Conservation (phyloP, 1,284 basidiomycete species). For the Rhodotorula glutinis region DNA sequence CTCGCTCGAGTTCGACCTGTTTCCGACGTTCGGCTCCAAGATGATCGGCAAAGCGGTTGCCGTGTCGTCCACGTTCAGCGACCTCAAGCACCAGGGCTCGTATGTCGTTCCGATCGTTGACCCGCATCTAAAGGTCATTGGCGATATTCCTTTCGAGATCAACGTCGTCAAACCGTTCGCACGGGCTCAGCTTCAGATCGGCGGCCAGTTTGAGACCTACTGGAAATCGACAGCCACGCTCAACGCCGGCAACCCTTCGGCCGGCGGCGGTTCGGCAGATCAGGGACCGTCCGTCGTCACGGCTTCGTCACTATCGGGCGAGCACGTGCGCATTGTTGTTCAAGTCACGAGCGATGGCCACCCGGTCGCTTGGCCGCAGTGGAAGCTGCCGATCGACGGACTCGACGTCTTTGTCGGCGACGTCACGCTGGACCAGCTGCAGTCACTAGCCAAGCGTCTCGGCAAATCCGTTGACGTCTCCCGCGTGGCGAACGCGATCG, state of each 20-base stretch:
- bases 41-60: constrained; percentile 92
- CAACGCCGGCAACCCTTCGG: constrained; percentile 45
- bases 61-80: constrained; percentile 68
- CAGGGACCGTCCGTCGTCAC: constrained; percentile 56
- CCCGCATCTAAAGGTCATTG: constrained; percentile 87
- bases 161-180: constrained; percentile 86
- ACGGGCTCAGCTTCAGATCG: constrained; percentile 91
- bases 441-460: constrained; percentile 59
- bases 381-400: constrained; percentile 66
- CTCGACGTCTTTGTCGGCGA: constrained; percentile 79
- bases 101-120: constrained; percentile 84
- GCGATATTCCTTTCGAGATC: constrained; percentile 88
- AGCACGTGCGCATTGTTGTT: constrained; percentile 77
- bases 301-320: constrained; percentile 80
- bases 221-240: constrained; percentile 73
- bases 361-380: constrained; percentile 74
- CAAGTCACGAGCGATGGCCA: constrained; percentile 89
- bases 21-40: constrained; percentile 98
- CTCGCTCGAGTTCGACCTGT: constrained; percentile 87
- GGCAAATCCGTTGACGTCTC: constrained; percentile 52
- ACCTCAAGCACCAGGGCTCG: constrained; percentile 52
- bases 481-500: constrained; percentile 43
- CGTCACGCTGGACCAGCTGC: constrained; percentile 76
- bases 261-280: constrained; percentile 10
- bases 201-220: constrained; percentile 85